A percentile compares a stretch with the other conserved stretches of the same genome.
phyloP scores from a whole-genome alignment of 1,139 yeast genomes.

The Zygosaccharomyces pseudobailii region DNA sequence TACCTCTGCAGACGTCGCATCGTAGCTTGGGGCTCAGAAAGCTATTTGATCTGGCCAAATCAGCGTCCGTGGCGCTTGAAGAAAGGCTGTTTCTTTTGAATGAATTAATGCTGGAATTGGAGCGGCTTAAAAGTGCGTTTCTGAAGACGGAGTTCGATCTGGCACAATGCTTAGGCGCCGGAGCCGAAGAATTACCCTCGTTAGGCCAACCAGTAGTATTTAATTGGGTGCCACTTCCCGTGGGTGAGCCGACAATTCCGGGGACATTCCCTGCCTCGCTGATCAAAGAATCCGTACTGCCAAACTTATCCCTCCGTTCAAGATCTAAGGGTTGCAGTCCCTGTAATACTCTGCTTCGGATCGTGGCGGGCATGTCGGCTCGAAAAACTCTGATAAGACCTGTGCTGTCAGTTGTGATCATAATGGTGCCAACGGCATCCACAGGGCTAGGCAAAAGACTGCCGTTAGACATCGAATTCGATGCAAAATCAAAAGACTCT shows the following conservation, averaged over 20 bases:
- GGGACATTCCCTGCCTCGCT: not conserved
- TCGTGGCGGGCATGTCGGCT: conserved; percentile 60
- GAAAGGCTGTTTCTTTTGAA: conserved; percentile 9
- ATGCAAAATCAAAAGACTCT: conserved; percentile 1
- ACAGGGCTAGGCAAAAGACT: conserved; percentile 19
- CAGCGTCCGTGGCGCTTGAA: conserved; percentile 6
- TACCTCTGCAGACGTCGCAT: conserved; percentile 38
- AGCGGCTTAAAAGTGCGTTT: conserved; percentile 13
- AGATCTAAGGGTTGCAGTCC: conserved; percentile 14
- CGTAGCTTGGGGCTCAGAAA: conserved; percentile 18
- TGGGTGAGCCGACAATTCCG: conserved; percentile 5
- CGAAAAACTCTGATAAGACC: conserved; percentile 77
- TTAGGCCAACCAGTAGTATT: not conserved
- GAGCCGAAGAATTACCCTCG: not conserved
- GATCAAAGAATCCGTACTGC: conserved; percentile 13
- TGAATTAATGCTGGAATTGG: conserved; percentile 12
- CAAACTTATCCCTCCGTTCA: conserved; percentile 5
- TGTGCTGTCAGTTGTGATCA: conserved; percentile 70
- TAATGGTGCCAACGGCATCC: conserved; percentile 37
- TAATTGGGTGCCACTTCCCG: conserved; percentile 1
- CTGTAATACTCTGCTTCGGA: conserved; percentile 34
- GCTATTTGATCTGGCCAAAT: conserved; percentile 11
- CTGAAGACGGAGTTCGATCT: conserved; percentile 21
- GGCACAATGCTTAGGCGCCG: conserved; percentile 1
- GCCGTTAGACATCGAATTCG: conserved; percentile 1